Base-by-base conservation (phyloP, 441 rosid species). In the Eruca vesicaria region DNA sequence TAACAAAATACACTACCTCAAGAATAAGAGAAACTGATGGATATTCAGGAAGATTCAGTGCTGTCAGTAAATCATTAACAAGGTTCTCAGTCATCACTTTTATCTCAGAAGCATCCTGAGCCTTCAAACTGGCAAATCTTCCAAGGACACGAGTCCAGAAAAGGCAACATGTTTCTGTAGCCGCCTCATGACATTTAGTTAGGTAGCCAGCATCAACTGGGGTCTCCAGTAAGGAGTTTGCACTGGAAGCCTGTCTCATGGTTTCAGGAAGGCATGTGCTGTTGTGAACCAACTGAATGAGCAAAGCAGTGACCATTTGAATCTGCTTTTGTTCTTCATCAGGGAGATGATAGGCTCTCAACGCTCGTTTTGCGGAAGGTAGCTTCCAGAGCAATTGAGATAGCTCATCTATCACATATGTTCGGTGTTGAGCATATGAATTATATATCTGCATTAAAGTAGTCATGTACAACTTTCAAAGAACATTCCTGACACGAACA, bases 271-370 rank as follows among this genome's bases (percentile, higher is more conserved):
- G 93, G 84, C 82, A 89, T 66, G 95, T 94, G 79, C 98, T 88
- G 78, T 83, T 82, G 75, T 94, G 98, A 82, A 94, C 97, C 86
- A 96, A 86, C 83, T 96, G 99, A 83, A 96, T 87, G 73, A 96
- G 87, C 84, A 96, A 80, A 74, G 99, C 98, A 56, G 97, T 86
- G 71, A 94, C 82, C 97, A 92, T 94, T 84, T 96, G 99, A 83
- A 96, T 96, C 84, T 96, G 99, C 83, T 89, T 89, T 77, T 96
- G 98, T 77, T 96, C 99, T 84, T 96, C 99, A 84, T 94, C 98
- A 61, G 98, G 98, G 16, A 96, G 89, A 77, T 81, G 97, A 87
- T 94, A 92, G 10, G 98, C 79, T 79, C 98, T 88, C 72, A 82
- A 71, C 2, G 87, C 96, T 71, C 98, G 88, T 83, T 90, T 93